Percentiles rank a stretch among this genome's conserved stretches.
Evolutionary conservation across 2,329 filamentous ascomycete genomes (phyloP).

Genomic region (Orbilia ellipsospora): DNA sequence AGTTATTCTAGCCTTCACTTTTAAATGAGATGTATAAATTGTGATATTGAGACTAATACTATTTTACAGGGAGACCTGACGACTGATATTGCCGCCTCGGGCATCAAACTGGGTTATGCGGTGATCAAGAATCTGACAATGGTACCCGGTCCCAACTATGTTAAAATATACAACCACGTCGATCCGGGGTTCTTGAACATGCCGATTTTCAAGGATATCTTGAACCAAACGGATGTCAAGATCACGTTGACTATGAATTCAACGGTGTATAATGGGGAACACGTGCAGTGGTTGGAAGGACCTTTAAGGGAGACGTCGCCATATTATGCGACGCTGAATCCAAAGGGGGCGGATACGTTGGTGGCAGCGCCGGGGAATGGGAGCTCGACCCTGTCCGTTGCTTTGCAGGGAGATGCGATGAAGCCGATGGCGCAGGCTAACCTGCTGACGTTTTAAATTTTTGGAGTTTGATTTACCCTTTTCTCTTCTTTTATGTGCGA

Average conservation of each 20-base stretch:
- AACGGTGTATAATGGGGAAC: conserved; percentile 54
- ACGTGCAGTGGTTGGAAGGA: conserved; percentile 57
- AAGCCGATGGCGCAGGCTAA: not conserved
- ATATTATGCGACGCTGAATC: conserved; percentile 36
- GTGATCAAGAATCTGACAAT: conserved; percentile 71
- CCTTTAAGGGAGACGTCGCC: conserved; percentile 53
- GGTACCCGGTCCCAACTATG: conserved; percentile 70
- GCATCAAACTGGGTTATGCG: conserved; percentile 67
- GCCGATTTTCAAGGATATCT: conserved; percentile 61
- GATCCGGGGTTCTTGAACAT: conserved; percentile 63
- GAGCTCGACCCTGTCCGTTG: not conserved
- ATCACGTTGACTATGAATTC: conserved; percentile 57
- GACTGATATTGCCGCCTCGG: conserved; percentile 70
- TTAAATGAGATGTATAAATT: too few relatives aligned
- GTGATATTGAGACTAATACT: conserved; percentile 59
- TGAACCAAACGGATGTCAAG: conserved; percentile 27
- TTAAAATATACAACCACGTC: conserved; percentile 69
- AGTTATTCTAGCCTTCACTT: too few relatives aligned
- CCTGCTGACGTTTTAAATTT: too few relatives aligned
- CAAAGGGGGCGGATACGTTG: not conserved
- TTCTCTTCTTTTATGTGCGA: too few relatives aligned
- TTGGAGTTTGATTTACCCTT: too few relatives aligned
- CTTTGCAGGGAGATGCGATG: not conserved
- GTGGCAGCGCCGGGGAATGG: not conserved
- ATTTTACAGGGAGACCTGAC: conserved; percentile 70